A percentile compares a stretch with the other conserved stretches of the same genome.
phyloP scores from a whole-genome alignment of 2,329 filamentous ascomycete species.

The Colletotrichum sp. region DNA sequence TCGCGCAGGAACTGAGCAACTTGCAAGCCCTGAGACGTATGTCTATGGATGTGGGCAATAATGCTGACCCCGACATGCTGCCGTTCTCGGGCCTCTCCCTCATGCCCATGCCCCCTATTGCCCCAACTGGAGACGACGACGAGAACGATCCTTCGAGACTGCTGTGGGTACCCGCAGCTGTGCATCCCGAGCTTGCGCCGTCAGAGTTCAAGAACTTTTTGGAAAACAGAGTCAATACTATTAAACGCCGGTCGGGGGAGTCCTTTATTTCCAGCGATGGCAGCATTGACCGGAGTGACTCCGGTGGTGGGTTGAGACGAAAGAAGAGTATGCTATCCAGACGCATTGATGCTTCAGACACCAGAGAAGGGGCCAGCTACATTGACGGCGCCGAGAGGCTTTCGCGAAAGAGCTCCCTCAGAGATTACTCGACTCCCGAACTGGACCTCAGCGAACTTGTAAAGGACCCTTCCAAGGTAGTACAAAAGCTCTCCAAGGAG shows the following conservation, averaged over 20 bases:
- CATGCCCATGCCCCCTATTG: conserved; percentile 74
- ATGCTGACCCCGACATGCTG: conserved; percentile 75
- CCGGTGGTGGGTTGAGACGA: conserved; percentile 68
- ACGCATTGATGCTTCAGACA: conserved; percentile 79
- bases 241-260: conserved; percentile 82
- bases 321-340: conserved; percentile 97
- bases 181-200: conserved; percentile 94
- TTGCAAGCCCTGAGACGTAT: conserved; percentile 87
- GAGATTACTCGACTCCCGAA: conserved; percentile 57
- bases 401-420: conserved; percentile 73
- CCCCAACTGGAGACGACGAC: conserved; percentile 75
- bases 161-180: conserved; percentile 93
- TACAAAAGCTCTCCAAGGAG: conserved; percentile 71
- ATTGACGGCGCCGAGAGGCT: conserved; percentile 84
- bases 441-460: conserved; percentile 83
- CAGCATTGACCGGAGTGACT: conserved; percentile 57
- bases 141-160: conserved; percentile 88
- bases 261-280: conserved; percentile 64
- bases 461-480: conserved; percentile 75
- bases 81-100: conserved; percentile 70
- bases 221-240: conserved; percentile 89
- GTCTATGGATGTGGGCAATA: conserved; percentile 90
- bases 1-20: conserved; percentile 92
- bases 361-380: conserved; percentile 66
- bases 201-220: conserved; percentile 97